phyloP scores from a whole-genome alignment of 2,329 filamentous ascomycete genomes.

The Microascus cirrosus region DNA sequence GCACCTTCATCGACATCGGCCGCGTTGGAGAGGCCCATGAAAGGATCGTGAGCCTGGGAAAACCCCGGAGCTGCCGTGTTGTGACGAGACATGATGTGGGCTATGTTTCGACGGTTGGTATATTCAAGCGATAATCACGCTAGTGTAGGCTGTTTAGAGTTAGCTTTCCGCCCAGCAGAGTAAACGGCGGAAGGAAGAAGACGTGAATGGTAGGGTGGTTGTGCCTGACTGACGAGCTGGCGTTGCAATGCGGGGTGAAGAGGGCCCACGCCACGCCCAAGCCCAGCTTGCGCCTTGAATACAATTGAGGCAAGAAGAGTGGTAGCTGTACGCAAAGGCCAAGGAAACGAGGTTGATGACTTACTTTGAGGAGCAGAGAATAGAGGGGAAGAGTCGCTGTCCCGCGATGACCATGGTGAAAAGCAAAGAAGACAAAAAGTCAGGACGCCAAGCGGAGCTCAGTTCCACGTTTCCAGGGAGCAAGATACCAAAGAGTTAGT shows the following conservation, averaged over 20 bases:
- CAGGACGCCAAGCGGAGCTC: not conserved
- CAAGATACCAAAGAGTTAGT: not conserved
- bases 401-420: constrained; percentile 3
- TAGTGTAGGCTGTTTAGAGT: not conserved
- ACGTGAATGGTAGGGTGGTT: not conserved
- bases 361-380: not conserved
- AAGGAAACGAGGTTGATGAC: not conserved
- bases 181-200: not conserved
- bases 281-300: not conserved
- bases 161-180: not conserved
- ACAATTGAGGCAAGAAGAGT: not conserved
- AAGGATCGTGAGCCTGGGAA: constrained; percentile 73
- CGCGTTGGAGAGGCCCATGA: constrained; percentile 64
- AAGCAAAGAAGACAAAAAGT: not conserved
- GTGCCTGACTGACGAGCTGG: not conserved
- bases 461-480: not conserved
- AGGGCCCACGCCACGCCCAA: not conserved
- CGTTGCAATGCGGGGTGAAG: not conserved
- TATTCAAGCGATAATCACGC: not conserved
- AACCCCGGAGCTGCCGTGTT: constrained; percentile 66
- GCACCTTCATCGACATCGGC: constrained; percentile 47
- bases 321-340: not conserved
- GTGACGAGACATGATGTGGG: constrained; percentile 37
- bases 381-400: not conserved
- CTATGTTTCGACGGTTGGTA: not conserved